Base-by-base conservation (phyloP, 176 grass and related monocot genomes). In the Zoysia pacifica region DNA sequence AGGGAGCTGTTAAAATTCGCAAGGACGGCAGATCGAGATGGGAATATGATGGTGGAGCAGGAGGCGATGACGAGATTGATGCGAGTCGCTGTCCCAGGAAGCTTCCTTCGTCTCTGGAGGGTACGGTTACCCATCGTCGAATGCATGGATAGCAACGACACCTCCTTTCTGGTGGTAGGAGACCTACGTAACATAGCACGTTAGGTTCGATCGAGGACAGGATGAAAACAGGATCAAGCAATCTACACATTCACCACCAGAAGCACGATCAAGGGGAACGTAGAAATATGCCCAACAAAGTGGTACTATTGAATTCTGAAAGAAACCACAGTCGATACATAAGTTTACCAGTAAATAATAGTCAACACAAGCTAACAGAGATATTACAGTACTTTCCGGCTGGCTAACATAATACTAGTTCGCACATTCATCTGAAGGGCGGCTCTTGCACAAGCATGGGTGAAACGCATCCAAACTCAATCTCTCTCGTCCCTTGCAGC, bases 401-500 rank as follows among this genome's bases (percentile, higher is more conserved):
- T 72, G 15, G 4, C 53, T 18, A 55, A 55, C 6, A 74, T 42
- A 53, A 69, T 47, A 75, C 36, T 13, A n/a, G 54, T n/a, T 13
- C 49, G 13, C n/a, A 64, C 36, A 42, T 50, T 47, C 65, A 81
- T 78, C 67, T n/a, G 39, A 72, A 60, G 67, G 50, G 18, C 15
- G 45, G 62, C 16, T 74, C 18, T 6, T 67, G 36, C 15, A 48
- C 56, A 81, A 20, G 50, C 60, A 38, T 16, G 2, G 9, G 9
- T 62, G 38, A 2, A 49, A 16, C 4, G 4, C 8, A 47, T 68
- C 82, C 66, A 88, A 48, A 52, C 68, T 84, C 66, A 91, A 48
- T 85, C 78, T 47, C 80, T 83, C 12, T 84, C 86, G 0, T 86
- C 79, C 83, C 83, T 89, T 37, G 79, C 66, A 72, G 88, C 85